Conservation (phyloP, 2,329 filamentous ascomycete genomes). For the Stachybotrys elegans region DNA sequence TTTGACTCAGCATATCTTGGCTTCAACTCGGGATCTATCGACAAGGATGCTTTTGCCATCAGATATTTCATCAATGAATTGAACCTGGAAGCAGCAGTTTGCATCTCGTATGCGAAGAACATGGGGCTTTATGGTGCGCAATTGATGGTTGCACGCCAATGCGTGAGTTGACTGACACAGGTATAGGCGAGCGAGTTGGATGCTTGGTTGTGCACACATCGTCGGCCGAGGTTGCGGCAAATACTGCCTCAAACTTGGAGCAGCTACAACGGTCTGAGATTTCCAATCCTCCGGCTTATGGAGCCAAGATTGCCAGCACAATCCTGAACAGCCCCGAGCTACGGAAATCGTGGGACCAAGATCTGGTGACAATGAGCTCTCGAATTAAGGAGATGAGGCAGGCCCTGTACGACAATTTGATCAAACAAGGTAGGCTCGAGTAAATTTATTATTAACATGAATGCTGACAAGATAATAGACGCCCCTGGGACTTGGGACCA, state of each 20-base stretch:
- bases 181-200: constrained; percentile 29
- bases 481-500: constrained; percentile 32
- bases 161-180: too few species aligned
- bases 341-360: constrained; percentile 24
- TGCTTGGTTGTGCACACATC: constrained; percentile 20
- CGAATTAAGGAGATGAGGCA: constrained; percentile 29
- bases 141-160: too few species aligned
- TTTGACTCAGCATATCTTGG: constrained; percentile 17
- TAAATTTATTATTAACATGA: neutral
- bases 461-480: constrained; percentile 9
- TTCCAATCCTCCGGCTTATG: constrained; percentile 29
- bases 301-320: constrained; percentile 26
- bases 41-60: constrained; percentile 17
- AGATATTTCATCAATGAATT: constrained; percentile 21
- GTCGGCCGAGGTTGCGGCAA: constrained; percentile 8
- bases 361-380: constrained; percentile 30
- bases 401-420: constrained; percentile 25
- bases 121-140: constrained; percentile 43
- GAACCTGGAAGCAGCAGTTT: constrained; percentile 46
- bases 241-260: constrained; percentile 22
- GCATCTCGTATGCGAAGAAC: constrained; percentile 59
- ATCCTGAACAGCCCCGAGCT: constrained; percentile 24
- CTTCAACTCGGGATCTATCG: constrained; percentile 17
- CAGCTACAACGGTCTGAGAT: constrained; percentile 27
- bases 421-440: neutral